phyloP scores from a whole-genome alignment of 2,329 filamentous ascomycete species.

The Helminthosporium solani region DNA sequence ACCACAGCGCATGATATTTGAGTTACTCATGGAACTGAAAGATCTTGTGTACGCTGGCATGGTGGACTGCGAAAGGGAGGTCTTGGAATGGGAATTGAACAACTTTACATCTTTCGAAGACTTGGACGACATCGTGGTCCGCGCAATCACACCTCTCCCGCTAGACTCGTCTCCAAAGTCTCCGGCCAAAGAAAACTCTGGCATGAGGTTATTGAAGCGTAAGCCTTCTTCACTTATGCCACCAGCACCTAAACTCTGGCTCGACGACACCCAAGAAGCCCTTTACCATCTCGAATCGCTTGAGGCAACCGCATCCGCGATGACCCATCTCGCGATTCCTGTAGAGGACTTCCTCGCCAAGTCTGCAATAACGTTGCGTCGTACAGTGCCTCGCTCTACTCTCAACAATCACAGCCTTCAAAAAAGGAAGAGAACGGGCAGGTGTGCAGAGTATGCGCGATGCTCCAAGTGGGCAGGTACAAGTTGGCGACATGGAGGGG shows the following conservation, averaged over 20 bases:
- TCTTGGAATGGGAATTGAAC: slow-evolving; percentile 34
- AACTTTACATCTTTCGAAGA: slow-evolving; percentile 31
- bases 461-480: slow-evolving; percentile 39
- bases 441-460: slow-evolving; percentile 35
- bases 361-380: slow-evolving; percentile 30
- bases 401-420: slow-evolving; percentile 22
- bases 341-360: slow-evolving; percentile 36
- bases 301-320: slow-evolving; percentile 32
- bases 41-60: slow-evolving; percentile 33
- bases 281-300: slow-evolving; percentile 37
- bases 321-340: slow-evolving; percentile 24
- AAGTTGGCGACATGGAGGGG: slow-evolving; percentile 32
- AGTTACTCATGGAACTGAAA: slow-evolving; percentile 38
- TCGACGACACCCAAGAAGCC: slow-evolving; percentile 25
- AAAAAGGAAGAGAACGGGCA: slow-evolving; percentile 21
- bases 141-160: slow-evolving; percentile 20
- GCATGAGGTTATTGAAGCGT: slow-evolving; percentile 17
- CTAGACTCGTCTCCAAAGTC: neutral
- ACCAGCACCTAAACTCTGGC: slow-evolving; percentile 14
- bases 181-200: slow-evolving; percentile 3
- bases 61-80: slow-evolving; percentile 25
- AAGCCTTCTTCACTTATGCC: slow-evolving; percentile 19
- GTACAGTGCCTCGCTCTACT: slow-evolving; percentile 26
- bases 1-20: slow-evolving; percentile 39
- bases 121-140: slow-evolving; percentile 29